These are phyloP conservation scores for Maudiozyma serrabonitensis DNA, from an alignment of 805 yeast genomes.

Conservation along the genomic window DNA sequence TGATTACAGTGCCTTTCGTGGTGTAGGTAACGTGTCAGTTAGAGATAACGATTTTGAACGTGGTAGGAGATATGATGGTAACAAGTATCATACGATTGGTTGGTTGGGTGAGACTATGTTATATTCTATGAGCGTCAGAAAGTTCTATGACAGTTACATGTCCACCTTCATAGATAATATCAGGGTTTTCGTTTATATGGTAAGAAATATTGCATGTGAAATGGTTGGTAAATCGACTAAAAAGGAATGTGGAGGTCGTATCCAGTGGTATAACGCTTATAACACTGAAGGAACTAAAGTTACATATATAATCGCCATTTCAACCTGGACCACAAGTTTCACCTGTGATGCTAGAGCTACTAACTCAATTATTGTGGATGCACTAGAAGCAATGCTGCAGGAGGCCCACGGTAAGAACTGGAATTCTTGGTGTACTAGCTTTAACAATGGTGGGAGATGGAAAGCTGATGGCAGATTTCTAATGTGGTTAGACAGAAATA, in stretches of 20 bases:
- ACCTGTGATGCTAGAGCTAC: not conserved
- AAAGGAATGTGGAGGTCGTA: not conserved
- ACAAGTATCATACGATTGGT: not conserved
- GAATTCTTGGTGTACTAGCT: not conserved
- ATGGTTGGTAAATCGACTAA: not conserved
- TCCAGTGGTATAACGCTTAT: not conserved
- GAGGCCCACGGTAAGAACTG: not conserved
- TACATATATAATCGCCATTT: not conserved
- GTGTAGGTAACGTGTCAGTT: not conserved
- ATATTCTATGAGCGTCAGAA: not conserved
- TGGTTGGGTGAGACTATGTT: not conserved
- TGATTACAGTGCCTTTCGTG: not conserved
- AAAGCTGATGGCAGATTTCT: not conserved
- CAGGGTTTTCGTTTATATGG: not conserved
- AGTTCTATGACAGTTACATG: not conserved
- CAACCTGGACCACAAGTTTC: not conserved
- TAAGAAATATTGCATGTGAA: not conserved
- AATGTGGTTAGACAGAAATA: not conserved
- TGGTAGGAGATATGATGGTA: not conserved
- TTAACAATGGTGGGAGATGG: not conserved
- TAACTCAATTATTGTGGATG: not conserved
- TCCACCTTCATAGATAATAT: not conserved
- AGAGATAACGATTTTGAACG: not conserved
- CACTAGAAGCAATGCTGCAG: not conserved
- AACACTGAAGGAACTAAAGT: not conserved